phyloP scores from a whole-genome alignment of 208 protist genomes.

The Borovskyia barvae region DNA sequence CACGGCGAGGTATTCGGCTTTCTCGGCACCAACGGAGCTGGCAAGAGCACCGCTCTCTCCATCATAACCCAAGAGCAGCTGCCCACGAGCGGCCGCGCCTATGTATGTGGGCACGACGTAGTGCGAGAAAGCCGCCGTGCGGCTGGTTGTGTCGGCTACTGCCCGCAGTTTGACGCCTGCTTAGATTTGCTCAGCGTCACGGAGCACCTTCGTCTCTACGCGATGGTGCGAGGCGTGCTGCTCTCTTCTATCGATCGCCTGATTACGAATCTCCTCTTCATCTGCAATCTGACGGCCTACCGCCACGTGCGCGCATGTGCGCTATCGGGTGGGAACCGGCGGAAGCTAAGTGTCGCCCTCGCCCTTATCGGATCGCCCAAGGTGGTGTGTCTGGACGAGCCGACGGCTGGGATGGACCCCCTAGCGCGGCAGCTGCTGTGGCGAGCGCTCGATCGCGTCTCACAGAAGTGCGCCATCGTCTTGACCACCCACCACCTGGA shows the following conservation, averaged over 20 bases:
- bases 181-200: constrained; percentile 88
- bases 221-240: constrained; percentile 70
- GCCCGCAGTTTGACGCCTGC: constrained; percentile 95
- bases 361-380: constrained; percentile 63
- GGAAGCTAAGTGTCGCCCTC: constrained; percentile 78
- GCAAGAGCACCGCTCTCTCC: constrained; percentile 83
- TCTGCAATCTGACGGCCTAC: constrained; percentile 36
- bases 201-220: constrained; percentile 92
- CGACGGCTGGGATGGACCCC: constrained; percentile 72
- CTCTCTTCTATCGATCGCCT: constrained; percentile 14
- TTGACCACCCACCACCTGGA: constrained; percentile 93
- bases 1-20: constrained; percentile 80
- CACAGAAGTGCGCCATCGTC: constrained; percentile 56
- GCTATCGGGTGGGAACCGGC: constrained; percentile 73
- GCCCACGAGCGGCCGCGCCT: constrained; percentile 59
- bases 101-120: constrained; percentile 53
- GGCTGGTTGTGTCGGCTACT: constrained; percentile 89
- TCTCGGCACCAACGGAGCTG: constrained; percentile 85
- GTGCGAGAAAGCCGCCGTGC: constrained; percentile 33
- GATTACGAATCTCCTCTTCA: constrained; percentile 23
- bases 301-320: constrained; percentile 22
- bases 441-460: constrained; percentile 51
- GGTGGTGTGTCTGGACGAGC: constrained; percentile 79
- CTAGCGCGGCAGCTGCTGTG: constrained; percentile 60
- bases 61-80: constrained; percentile 76